These are phyloP conservation scores for Pyronema omphalodes DNA, from an alignment of 495 filamentous ascomycete species.

Conservation along the genomic window DNA sequence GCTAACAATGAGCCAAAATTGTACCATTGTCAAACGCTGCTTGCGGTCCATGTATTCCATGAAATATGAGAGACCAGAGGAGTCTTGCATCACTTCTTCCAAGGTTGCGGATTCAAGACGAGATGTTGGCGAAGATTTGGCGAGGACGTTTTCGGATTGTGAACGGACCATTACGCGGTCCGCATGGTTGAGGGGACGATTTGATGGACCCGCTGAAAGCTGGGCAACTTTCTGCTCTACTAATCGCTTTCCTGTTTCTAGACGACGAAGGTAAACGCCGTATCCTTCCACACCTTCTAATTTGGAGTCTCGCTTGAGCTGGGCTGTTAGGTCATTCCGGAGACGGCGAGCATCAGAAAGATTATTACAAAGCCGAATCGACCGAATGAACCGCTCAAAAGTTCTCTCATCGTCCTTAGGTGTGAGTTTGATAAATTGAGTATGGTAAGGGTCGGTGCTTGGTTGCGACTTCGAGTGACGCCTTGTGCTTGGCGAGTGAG, in stretches of 20 bases:
- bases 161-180: constrained; percentile 6
- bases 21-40: constrained; percentile 68
- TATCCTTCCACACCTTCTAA: constrained; percentile 51
- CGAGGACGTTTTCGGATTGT: constrained; percentile 20
- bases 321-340: constrained; percentile 78
- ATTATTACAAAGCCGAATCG: constrained; percentile 73
- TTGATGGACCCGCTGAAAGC: constrained; percentile 40
- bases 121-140: constrained; percentile 32
- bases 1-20: constrained; percentile 98
- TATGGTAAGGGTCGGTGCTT: background rate
- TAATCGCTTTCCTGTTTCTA: constrained; percentile 80
- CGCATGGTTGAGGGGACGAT: background rate
- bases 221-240: constrained; percentile 78
- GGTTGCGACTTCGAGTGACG: background rate
- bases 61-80: constrained; percentile 84
- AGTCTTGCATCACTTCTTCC: constrained; percentile 65
- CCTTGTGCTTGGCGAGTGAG: constrained; percentile 18
- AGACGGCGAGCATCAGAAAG: constrained; percentile 88
- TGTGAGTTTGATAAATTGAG: constrained; percentile 26
- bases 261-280: constrained; percentile 60
- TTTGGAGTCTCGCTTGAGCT: constrained; percentile 68
- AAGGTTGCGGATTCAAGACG: constrained; percentile 49
- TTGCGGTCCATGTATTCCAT: constrained; percentile 99
- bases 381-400: constrained; percentile 85
- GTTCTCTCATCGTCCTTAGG: constrained; percentile 66